Conservation (phyloP, 192 early-diverging fungal genomes). For the Umbelopsis sp. region DNA sequence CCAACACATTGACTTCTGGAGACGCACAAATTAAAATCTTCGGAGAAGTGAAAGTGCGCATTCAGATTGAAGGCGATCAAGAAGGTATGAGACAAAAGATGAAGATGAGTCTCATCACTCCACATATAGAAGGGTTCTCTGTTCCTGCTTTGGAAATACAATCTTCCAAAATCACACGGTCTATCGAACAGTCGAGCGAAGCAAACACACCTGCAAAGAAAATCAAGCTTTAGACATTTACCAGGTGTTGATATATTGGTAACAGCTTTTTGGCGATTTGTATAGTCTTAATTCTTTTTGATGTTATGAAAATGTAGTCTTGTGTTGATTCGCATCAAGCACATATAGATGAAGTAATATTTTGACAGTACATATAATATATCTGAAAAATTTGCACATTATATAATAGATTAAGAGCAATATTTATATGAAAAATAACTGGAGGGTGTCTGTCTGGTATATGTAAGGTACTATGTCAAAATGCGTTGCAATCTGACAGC, state of each 20-base stretch:
- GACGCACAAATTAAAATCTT: slow-evolving; percentile 73
- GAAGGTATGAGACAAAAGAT: slow-evolving; percentile 66
- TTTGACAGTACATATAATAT: not conserved
- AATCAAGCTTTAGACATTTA: not conserved
- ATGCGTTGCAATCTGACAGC: not conserved
- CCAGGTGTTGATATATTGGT: not conserved
- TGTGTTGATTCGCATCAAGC: not conserved
- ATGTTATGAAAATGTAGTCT: not conserved
- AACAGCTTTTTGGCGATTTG: not conserved
- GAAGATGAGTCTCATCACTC: slow-evolving; percentile 58
- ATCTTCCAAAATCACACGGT: not conserved
- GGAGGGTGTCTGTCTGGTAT: slow-evolving; percentile 13
- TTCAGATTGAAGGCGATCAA: slow-evolving; percentile 61
- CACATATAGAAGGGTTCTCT: slow-evolving; percentile 57
- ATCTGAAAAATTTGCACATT: not conserved
- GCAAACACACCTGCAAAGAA: not conserved
- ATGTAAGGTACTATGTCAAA: slow-evolving; percentile 7
- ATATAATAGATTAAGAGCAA: not conserved
- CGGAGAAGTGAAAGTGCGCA: slow-evolving; percentile 76
- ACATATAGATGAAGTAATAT: not conserved
- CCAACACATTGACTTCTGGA: slow-evolving; percentile 42
- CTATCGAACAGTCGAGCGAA: not conserved
- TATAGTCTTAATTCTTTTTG: not conserved
- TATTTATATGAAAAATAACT: not conserved
- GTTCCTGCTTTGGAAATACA: slow-evolving; percentile 22